phyloP scores from a whole-genome alignment of 140 eudicot genomes.

The Senecio squalidus region DNA sequence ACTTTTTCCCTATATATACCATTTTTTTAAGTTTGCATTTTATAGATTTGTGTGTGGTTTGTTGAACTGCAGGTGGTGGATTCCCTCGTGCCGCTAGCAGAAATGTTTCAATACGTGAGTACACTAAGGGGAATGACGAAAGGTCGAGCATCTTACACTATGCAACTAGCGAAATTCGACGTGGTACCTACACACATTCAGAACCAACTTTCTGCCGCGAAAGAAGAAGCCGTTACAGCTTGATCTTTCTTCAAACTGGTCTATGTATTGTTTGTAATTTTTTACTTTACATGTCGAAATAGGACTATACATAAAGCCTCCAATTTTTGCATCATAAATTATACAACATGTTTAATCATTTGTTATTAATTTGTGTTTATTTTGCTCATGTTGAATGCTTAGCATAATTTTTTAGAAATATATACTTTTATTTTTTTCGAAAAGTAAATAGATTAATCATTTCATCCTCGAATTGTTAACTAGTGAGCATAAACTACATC shows the following conservation, averaged over 20 bases:
- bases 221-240: conserved; percentile 85
- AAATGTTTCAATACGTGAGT: conserved; percentile 95
- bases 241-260: conserved; percentile 12
- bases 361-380: conserved; percentile 14
- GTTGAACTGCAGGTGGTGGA: conserved; percentile 72
- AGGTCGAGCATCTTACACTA: conserved; percentile 94
- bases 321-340: conserved; percentile 17
- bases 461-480: no score
- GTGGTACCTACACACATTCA: conserved; percentile 97
- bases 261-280: conserved; percentile 8
- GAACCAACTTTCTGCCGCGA: conserved; percentile 63
- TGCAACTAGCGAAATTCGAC: conserved; percentile 92
- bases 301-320: conserved; percentile 14
- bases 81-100: conserved; percentile 86
- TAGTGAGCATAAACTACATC: no score
- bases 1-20: no score
- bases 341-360: conserved; percentile 19
- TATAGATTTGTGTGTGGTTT: neutral
- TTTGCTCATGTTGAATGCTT: neutral
- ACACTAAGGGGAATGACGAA: conserved; percentile 90
- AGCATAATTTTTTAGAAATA: no score
- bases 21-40: neutral
- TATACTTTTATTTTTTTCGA: no score
- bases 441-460: no score
- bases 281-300: conserved; percentile 14